phyloP scores from a whole-genome alignment of 371 early-diverging fungal genomes.

The Umbelopsis sp. region DNA sequence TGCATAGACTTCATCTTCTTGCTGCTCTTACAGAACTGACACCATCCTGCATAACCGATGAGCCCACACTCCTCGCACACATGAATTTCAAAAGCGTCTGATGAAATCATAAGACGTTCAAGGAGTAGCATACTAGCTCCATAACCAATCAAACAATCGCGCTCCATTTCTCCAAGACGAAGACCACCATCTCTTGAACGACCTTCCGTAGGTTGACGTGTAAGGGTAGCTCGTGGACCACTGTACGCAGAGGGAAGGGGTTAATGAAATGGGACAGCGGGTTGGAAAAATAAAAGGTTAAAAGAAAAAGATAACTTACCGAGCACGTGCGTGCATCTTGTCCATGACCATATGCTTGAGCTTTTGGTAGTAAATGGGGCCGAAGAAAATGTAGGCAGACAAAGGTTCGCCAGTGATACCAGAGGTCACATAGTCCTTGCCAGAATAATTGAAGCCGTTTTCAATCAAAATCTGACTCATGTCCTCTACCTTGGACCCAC shows the following conservation, averaged over 20 bases:
- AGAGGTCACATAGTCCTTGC: slow-evolving; percentile 98
- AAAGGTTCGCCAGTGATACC: slow-evolving; percentile 92
- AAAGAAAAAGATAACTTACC: slow-evolving; percentile 41
- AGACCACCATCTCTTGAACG: slow-evolving; percentile 98
- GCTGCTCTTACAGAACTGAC: slow-evolving; percentile 92
- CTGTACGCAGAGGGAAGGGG: slow-evolving; percentile 31
- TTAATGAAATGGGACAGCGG: not conserved
- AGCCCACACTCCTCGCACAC: slow-evolving; percentile 95
- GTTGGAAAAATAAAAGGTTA: not conserved
- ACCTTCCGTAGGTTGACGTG: slow-evolving; percentile 99
- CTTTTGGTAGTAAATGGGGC: slow-evolving; percentile 98
- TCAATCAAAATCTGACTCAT: slow-evolving; percentile 94
- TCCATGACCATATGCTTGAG: slow-evolving; percentile 99
- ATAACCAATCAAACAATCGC: slow-evolving; percentile 99
- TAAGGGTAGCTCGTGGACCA: slow-evolving; percentile 94
- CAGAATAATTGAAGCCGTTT: slow-evolving; percentile 97
- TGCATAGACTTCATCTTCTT: slow-evolving; percentile 88
- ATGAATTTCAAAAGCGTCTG: slow-evolving; percentile 93
- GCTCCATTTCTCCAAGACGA: slow-evolving; percentile 99
- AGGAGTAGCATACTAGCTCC: slow-evolving; percentile 93
- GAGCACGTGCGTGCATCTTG: slow-evolving; percentile 99
- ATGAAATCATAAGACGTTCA: slow-evolving; percentile 95
- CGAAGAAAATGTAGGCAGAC: slow-evolving; percentile 97
- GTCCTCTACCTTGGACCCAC: slow-evolving; percentile 95
- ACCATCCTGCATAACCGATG: slow-evolving; percentile 95